phyloP scores from a whole-genome alignment of 306 rosid species.

The barrel medic (Medicago truncatula) region MtrunA17r5.0-ANR NC_053042.1:22020501-22021000 shows the following conservation, averaged over 20 bases:
- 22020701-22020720: too few species aligned
- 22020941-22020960: slow-evolving; percentile 13
- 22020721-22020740: too few species aligned
- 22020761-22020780: not conserved
- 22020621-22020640: too few species aligned
- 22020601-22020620: too few species aligned
- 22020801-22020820: not conserved
- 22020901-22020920: slow-evolving; percentile 11
- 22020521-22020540: slow-evolving; percentile 18
- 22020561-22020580: not conserved
- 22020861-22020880: slow-evolving; percentile 6
- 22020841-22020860: not conserved
- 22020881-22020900: not conserved
- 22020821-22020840: not conserved
- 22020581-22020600: too few species aligned
- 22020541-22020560: slow-evolving; percentile 8
- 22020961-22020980: not conserved
- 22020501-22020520: slow-evolving; percentile 13
- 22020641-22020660: not conserved
- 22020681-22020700: too few species aligned
- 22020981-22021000: slow-evolving; percentile 2
- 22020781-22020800: not conserved
- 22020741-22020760: too few species aligned
- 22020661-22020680: too few species aligned
- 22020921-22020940: slow-evolving; percentile 11